phyloP scores from a whole-genome alignment of 176 grass and related monocot genomes.

The Avena insularis region DNA sequence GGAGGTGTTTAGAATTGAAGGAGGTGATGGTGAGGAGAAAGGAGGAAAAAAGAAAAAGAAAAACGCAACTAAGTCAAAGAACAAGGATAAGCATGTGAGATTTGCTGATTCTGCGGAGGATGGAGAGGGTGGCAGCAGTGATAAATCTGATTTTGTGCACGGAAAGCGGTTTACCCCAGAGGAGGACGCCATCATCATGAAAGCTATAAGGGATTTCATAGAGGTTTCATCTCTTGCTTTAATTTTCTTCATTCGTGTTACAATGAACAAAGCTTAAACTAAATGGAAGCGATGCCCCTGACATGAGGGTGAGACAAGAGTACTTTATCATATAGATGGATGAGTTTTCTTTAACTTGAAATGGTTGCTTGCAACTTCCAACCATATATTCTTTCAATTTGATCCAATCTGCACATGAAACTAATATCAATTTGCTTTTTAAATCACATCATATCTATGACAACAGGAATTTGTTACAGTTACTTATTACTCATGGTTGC shows the following conservation, averaged over 20 bases:
- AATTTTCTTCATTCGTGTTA: background rate
- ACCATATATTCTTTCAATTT: background rate
- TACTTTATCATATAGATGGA: constrained; percentile 14
- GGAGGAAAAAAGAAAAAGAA: constrained; percentile 45
- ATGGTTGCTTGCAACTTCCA: background rate
- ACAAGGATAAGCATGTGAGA: constrained; percentile 53
- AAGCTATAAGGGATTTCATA: constrained; percentile 55
- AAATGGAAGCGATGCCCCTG: background rate
- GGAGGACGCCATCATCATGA: constrained; percentile 60
- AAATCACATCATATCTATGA: constrained; percentile 1
- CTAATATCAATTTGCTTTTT: background rate
- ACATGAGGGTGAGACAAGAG: background rate
- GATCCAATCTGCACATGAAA: constrained; percentile 3
- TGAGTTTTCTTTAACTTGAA: background rate
- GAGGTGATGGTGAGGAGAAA: constrained; percentile 21
- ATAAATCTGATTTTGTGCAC: constrained; percentile 45
- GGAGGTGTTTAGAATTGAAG: constrained; percentile 54
- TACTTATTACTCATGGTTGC: constrained; percentile 3
- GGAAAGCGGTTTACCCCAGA: constrained; percentile 63
- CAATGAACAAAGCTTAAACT: background rate
- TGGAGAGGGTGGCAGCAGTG: background rate
- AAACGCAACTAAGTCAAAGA: constrained; percentile 40
- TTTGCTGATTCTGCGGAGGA: constrained; percentile 53
- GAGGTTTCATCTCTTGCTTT: constrained; percentile 54
- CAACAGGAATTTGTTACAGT: constrained; percentile 1